These are phyloP conservation scores for Chlorella sp. DNA, from an alignment of 139 green algal genomes.

Conservation along the genomic window DNA sequence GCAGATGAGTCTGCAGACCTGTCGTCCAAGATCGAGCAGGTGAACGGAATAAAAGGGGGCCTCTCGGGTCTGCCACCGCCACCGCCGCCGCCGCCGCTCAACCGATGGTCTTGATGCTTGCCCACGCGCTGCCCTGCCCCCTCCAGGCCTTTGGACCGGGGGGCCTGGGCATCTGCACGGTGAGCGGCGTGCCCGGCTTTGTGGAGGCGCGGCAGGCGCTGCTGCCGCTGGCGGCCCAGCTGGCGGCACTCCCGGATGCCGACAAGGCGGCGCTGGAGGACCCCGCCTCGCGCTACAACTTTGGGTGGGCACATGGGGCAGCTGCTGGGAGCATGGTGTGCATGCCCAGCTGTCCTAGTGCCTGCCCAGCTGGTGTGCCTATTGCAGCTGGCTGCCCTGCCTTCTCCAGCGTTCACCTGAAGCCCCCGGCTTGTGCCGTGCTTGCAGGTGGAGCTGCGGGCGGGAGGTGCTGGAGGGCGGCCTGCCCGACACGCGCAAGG, in stretches of 20 bases:
- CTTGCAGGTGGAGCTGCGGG: slow-evolving; percentile 76
- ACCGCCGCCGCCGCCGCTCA: background rate
- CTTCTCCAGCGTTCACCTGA: slow-evolving; percentile 37
- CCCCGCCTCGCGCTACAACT: slow-evolving; percentile 57
- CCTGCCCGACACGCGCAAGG: slow-evolving; percentile 61
- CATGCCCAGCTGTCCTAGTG: no score
- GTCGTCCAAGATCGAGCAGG: background rate
- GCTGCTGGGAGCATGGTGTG: no score
- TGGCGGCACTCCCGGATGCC: slow-evolving; percentile 61
- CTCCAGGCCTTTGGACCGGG: slow-evolving; percentile 60
- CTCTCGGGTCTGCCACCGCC: background rate
- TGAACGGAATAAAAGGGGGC: background rate
- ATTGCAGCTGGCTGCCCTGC: no score
- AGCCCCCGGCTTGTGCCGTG: slow-evolving; percentile 59
- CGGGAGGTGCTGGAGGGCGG: slow-evolving; percentile 66
- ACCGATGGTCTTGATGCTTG: no score
- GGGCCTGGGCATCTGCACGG: slow-evolving; percentile 66
- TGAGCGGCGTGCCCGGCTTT: slow-evolving; percentile 57
- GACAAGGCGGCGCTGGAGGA: slow-evolving; percentile 56
- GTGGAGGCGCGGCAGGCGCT: slow-evolving; percentile 43
- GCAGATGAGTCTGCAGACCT: background rate
- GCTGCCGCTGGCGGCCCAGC: slow-evolving; percentile 55
- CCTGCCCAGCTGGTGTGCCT: no score
- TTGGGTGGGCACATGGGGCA: slow-evolving; percentile 71
- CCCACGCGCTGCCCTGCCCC: no score